Evolutionary conservation across 495 filamentous ascomycete species (phyloP).

Genomic region (Daldinia bambusicola): DNA sequence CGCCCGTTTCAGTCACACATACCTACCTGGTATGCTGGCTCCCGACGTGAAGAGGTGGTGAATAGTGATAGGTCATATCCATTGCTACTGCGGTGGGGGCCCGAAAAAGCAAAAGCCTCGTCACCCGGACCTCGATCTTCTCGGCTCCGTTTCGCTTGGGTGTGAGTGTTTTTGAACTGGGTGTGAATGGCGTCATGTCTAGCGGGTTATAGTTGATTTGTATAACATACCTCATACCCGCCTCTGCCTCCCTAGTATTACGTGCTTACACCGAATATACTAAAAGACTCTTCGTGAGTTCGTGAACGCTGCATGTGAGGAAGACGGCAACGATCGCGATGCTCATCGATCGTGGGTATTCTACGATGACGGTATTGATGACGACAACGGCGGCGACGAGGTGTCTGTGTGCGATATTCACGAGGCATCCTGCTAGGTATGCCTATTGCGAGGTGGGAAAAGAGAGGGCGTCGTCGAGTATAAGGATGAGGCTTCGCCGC

Average conservation of each 20-base stretch:
- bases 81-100: background rate
- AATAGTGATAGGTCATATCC: background rate
- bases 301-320: background rate
- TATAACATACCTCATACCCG: too few relatives aligned
- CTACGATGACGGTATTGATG: slow-evolving; percentile 1
- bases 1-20: too few relatives aligned
- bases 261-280: too few relatives aligned
- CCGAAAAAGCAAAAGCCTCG: background rate
- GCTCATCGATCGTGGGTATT: background rate
- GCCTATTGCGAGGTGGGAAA: too few relatives aligned
- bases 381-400: background rate
- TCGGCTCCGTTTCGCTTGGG: background rate
- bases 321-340: background rate
- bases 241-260: too few relatives aligned
- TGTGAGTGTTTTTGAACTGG: background rate
- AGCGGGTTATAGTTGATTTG: background rate
- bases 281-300: background rate
- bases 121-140: background rate
- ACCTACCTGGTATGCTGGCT: background rate
- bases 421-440: background rate
- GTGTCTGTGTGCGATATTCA: background rate
- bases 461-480: background rate
- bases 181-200: background rate
- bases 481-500: background rate
- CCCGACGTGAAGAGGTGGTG: background rate